phyloP scores from a whole-genome alignment of 306 rosid species.

The Morella rubra region DNA sequence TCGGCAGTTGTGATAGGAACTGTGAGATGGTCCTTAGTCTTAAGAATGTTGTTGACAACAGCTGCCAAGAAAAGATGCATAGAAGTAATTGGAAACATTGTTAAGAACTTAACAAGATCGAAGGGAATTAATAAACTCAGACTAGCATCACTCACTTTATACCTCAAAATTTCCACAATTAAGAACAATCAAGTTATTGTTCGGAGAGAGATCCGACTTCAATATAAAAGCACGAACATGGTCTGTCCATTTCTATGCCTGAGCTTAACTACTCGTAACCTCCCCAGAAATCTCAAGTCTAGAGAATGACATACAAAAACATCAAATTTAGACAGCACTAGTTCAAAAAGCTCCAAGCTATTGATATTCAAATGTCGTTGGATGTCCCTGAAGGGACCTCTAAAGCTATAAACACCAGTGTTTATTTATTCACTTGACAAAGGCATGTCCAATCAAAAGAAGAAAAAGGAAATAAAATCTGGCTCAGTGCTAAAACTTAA shows the following conservation, averaged over 20 bases:
- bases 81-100: not conserved
- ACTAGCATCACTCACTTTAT: not conserved
- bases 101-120: not conserved
- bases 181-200: not conserved
- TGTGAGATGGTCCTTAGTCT: constrained; percentile 53
- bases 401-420: no score
- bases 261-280: not conserved
- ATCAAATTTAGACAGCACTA: not conserved
- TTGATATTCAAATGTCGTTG: not conserved
- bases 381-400: no score
- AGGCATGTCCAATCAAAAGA: no score
- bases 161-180: not conserved
- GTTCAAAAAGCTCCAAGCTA: not conserved
- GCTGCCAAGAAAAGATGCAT: constrained; percentile 42
- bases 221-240: not conserved
- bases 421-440: no score
- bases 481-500: no score
- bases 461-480: no score
- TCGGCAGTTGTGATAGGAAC: constrained; percentile 86
- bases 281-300: constrained; percentile 3
- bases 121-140: not conserved
- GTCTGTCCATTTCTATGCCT: not conserved
- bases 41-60: constrained; percentile 62
- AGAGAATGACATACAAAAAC: not conserved
- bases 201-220: not conserved